Evolutionary conservation across 2,329 filamentous ascomycete species (phyloP).

Genomic region (Pezicula radicicola): DNA sequence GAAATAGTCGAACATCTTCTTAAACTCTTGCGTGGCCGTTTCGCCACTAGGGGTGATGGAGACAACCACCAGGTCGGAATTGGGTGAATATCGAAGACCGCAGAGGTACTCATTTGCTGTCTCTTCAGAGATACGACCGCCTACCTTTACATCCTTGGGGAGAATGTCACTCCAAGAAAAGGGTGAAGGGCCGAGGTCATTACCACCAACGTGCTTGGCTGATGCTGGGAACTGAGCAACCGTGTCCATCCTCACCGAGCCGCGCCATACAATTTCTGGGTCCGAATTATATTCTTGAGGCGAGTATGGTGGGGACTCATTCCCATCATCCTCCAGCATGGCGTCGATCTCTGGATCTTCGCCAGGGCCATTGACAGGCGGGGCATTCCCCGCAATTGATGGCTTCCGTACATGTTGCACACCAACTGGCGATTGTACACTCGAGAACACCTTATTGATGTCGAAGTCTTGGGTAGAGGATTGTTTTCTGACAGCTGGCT

Average conservation of each 20-base stretch:
- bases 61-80: slow-evolving; percentile 81
- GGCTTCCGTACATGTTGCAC: slow-evolving; percentile 41
- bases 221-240: slow-evolving; percentile 72
- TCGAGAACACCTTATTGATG: slow-evolving; percentile 81
- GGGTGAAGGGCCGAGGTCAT: slow-evolving; percentile 58
- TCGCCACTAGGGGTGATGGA: slow-evolving; percentile 65
- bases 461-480: slow-evolving; percentile 56
- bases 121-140: slow-evolving; percentile 76
- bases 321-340: slow-evolving; percentile 77
- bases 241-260: slow-evolving; percentile 71
- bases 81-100: slow-evolving; percentile 75
- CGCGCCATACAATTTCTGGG: slow-evolving; percentile 74
- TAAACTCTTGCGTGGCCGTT: slow-evolving; percentile 60
- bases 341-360: slow-evolving; percentile 89
- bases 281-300: slow-evolving; percentile 71
- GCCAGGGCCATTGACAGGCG: slow-evolving; percentile 52
- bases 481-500: slow-evolving; percentile 17
- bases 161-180: slow-evolving; percentile 75
- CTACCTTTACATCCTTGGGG: slow-evolving; percentile 66
- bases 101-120: slow-evolving; percentile 91
- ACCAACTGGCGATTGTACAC: slow-evolving; percentile 70
- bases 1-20: slow-evolving; percentile 85
- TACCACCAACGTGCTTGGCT: slow-evolving; percentile 83
- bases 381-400: slow-evolving; percentile 42
- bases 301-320: slow-evolving; percentile 78